phyloP scores from a whole-genome alignment of 129 eudicot species.

The Chrysanthemum seticuspe region DNA sequence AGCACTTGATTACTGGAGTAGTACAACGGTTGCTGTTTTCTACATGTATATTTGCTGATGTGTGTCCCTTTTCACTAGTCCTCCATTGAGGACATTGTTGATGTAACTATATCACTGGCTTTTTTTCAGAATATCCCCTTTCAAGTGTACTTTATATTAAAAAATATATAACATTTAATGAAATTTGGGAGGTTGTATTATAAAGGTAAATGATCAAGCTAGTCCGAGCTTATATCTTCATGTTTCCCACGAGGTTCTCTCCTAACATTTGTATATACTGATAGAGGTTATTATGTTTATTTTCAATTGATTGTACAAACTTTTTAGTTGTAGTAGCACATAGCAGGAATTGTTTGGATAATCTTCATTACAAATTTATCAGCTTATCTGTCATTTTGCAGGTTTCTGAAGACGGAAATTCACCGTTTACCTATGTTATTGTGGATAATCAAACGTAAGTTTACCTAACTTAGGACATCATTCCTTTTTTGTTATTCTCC shows the following conservation, averaged over 20 bases:
- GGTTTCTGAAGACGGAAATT: constrained; percentile 90
- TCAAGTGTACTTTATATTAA: background rate
- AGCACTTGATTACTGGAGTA: too few species aligned
- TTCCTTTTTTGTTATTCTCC: background rate
- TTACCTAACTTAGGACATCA: constrained; percentile 2
- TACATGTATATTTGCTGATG: background rate
- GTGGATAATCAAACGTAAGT: constrained; percentile 88
- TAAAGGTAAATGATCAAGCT: background rate
- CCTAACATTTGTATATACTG: background rate
- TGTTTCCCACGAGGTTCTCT: background rate
- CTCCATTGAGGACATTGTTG: background rate
- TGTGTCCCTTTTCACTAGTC: background rate
- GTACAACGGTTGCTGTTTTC: background rate
- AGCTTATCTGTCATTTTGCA: constrained; percentile 29
- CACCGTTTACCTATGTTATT: constrained; percentile 83
- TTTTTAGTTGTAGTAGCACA: background rate
- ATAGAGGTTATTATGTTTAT: background rate
- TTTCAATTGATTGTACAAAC: background rate
- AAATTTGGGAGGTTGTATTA: background rate
- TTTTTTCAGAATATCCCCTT: background rate
- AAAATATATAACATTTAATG: background rate
- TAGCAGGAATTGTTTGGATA: constrained; percentile 12
- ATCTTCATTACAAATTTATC: constrained; percentile 5
- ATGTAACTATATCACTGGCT: constrained; percentile 11
- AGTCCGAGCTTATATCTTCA: background rate